Evolutionary conservation across 495 filamentous ascomycete species (phyloP), one percentile per base, ranked within the genome.

Genomic region (Monascus purpureus): DNA sequence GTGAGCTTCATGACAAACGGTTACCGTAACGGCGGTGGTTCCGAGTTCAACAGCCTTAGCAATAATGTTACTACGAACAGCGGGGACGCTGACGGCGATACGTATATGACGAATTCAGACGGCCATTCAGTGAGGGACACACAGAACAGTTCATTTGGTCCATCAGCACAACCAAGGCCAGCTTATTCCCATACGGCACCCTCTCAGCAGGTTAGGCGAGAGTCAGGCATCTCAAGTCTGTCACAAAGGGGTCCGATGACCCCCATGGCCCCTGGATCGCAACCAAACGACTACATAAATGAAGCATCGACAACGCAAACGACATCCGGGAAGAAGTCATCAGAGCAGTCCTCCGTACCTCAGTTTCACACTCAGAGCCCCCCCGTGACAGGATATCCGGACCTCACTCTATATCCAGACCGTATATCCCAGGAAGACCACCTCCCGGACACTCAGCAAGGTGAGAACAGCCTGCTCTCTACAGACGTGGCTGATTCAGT

Each of bases 231-330:
- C 17, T 63, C 56, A 3, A 62, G 55, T 41, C 52, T 70, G 19
- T 76, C 82, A 3, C 86, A 94, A 52, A 63, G 67, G 25, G 81
- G 77, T 6, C 73, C 69, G 0, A 64, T 85, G 30, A 86, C 82
- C 3, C 70, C 79, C 14, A 67, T 94, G 49, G 75, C 79, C 7
- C 71, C 73, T 6, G 80, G 80, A 9, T 78, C 85, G 19, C 77
- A 85, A 31, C 73, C 80, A 3, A 73, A 66, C 2, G 80, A 82
- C 27, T 74, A 88, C 38, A 55, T 70, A 17, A 94, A 93, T 42
- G 80, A 86, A 43, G 86, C 85, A 3, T 93, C 86, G 6, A 90
- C 83, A 0, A 77, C 72, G 12, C 68, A 68, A 34, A 85, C 82
- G n/a, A 80, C 80, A 25, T 83, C 79, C 3, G 73, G 79, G 23